Conservation (phyloP, 768 basidiomycete species). For the Mycena alexandri region DNA sequence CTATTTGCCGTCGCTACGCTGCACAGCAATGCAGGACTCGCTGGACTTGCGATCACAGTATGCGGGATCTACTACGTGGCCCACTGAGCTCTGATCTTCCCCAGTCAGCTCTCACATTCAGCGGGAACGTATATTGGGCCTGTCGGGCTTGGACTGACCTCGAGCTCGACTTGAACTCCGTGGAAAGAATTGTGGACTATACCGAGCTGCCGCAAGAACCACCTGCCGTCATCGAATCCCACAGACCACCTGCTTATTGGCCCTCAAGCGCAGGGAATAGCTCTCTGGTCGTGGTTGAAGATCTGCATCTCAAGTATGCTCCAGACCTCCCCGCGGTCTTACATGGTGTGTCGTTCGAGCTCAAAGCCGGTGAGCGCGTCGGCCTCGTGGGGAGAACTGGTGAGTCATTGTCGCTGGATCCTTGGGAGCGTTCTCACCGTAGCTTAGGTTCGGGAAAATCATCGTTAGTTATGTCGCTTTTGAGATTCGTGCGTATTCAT, state of each 20-base stretch:
- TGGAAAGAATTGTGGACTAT: constrained; percentile 94
- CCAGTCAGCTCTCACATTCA: constrained; percentile 34
- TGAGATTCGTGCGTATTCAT: constrained; percentile 73
- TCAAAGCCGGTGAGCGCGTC: constrained; percentile 80
- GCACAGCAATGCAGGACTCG: constrained; percentile 66
- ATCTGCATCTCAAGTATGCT: constrained; percentile 85
- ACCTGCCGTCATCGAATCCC: constrained; percentile 77
- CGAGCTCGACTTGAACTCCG: constrained; percentile 57
- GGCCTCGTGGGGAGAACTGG: constrained; percentile 80
- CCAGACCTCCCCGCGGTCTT: constrained; percentile 88
- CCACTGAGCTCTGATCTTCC: not conserved
- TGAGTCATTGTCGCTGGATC: not conserved
- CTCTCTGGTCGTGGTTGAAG: constrained; percentile 74
- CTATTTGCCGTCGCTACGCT: constrained; percentile 78
- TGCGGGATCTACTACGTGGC: constrained; percentile 18
- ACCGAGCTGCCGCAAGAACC: constrained; percentile 92
- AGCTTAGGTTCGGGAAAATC: constrained; percentile 77
- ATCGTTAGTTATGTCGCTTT: constrained; percentile 83
- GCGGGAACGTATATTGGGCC: constrained; percentile 15
- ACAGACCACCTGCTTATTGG: constrained; percentile 92
- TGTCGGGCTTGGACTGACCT: constrained; percentile 21
- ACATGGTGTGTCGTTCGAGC: constrained; percentile 78
- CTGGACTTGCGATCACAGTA: constrained; percentile 57
- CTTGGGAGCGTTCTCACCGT: not conserved
- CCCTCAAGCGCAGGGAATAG: constrained; percentile 78